Evolutionary conservation across 345 rosid genomes (phyloP), one percentile per base, ranked within the genome.

Genomic region (Toxicodendron radicans): DNA sequence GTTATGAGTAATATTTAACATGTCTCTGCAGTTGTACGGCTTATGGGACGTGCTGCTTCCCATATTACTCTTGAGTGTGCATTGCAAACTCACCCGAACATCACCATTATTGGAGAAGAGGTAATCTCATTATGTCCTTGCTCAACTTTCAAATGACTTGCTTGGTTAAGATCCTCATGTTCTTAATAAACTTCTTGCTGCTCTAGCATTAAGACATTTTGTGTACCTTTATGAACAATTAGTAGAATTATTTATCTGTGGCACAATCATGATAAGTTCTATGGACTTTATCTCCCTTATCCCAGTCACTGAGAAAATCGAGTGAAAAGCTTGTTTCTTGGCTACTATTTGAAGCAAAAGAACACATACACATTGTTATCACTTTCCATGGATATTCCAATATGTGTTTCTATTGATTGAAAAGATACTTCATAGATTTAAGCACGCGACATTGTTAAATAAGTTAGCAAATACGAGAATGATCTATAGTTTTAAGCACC

Each of bases 11-110:
- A 27, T 23, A 12, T 48, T 33, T 62, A 62, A 24, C 52, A 41
- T 74, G 46, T 71, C 78, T 64, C 56, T 81, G 58, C 88, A 95
- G 99, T 96, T 88, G 99, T 96, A 58, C 79, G 99, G 73, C 97
- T 96, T 67, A 96, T 96, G 99, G 99, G 99, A 51, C 99, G 99
- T 79, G 97, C 94, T 27, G 99, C 99, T 73, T 95, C 99, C 30
- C 99, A 95, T 70, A 93, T 95, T 83, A 93, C 99, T 60, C 85
- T 95, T 71, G 98, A 95, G 81, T 93, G 99, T 62, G 99, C 99
- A 76, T 79, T 95, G 84, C 98, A 95, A 85, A 93, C 99, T 63
- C 99, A 92, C 79, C 98, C 99, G 2, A 95, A 93, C 82, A 86
- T 95, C 73, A 91, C 99, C 45, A 77, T 95, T 63, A 90, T 95